These are phyloP conservation scores for Phytophthora boehmeriae DNA, from an alignment of 352 stramenopile genomes.

Conservation along the genomic window DNA sequence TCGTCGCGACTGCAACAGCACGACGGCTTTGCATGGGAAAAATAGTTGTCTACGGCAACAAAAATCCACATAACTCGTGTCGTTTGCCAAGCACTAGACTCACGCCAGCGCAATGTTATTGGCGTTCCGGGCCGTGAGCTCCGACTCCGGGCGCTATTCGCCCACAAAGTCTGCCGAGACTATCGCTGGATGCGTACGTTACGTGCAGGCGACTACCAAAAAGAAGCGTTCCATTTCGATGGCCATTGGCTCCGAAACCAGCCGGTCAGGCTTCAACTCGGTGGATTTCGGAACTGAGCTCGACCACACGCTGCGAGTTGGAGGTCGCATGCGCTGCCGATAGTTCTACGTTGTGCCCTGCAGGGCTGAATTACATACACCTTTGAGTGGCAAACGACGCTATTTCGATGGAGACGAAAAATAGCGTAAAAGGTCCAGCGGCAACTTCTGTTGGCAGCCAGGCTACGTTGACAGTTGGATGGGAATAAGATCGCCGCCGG, in stretches of 20 bases:
- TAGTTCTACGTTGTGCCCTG: too few relatives aligned
- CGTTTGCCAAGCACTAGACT: conserved; percentile 12
- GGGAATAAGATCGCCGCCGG: conserved; percentile 1
- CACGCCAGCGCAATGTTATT: conserved; percentile 15
- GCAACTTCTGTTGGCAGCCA: background rate
- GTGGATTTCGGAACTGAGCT: background rate
- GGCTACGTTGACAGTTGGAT: conserved; percentile 1
- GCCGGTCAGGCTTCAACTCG: conserved; percentile 1
- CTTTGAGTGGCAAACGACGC: too few relatives aligned
- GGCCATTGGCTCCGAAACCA: background rate
- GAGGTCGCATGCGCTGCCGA: too few relatives aligned
- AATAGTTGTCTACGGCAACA: background rate
- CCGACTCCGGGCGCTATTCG: background rate
- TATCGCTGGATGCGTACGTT: conserved; percentile 23
- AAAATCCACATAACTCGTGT: background rate
- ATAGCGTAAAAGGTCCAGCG: background rate
- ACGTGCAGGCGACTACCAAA: conserved; percentile 41
- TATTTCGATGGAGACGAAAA: too few relatives aligned
- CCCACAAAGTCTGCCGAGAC: conserved; percentile 3
- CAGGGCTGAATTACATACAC: too few relatives aligned
- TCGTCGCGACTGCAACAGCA: background rate
- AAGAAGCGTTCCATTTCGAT: conserved; percentile 9
- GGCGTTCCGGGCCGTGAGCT: conserved; percentile 12
- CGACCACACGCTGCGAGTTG: too few relatives aligned
- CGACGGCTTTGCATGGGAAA: background rate